A percentile compares a stretch with the other conserved stretches of the same genome.
phyloP scores from a whole-genome alignment of 352 stramenopile species.

The Pilasporangium apinafurcum region DNA sequence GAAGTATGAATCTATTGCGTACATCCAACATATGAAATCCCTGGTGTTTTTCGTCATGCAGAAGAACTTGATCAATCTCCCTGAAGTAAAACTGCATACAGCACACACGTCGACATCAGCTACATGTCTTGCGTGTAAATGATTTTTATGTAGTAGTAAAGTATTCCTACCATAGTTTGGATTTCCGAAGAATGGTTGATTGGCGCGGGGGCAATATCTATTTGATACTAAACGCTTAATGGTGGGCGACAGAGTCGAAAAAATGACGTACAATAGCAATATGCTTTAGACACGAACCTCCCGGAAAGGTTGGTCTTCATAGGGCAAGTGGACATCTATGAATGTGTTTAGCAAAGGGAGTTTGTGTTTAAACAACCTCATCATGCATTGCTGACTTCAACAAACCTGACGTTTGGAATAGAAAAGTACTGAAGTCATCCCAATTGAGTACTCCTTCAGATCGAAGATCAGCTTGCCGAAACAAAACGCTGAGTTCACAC shows the following conservation, averaged over 20 bases:
- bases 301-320: constrained; percentile 4
- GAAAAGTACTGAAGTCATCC: constrained; percentile 37
- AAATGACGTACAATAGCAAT: too few relatives aligned
- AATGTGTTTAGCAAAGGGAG: too few relatives aligned
- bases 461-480: constrained; percentile 31
- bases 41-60: constrained; percentile 19
- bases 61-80: constrained; percentile 27
- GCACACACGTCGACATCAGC: background rate
- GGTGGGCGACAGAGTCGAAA: too few relatives aligned
- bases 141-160: background rate
- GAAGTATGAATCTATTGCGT: constrained; percentile 10
- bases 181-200: constrained; percentile 35
- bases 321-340: background rate
- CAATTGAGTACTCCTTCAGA: constrained; percentile 21
- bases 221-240: constrained; percentile 19
- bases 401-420: constrained; percentile 30
- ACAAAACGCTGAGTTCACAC: constrained; percentile 26
- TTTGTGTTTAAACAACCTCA: too few relatives aligned
- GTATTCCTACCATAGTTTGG: constrained; percentile 25
- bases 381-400: background rate
- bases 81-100: constrained; percentile 19
- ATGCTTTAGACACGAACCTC: too few relatives aligned
- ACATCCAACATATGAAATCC: constrained; percentile 36
- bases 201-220: constrained; percentile 10
- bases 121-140: background rate